Evolutionary conservation across 495 filamentous ascomycete species (phyloP).

Genomic region (Letharia lupina): DNA sequence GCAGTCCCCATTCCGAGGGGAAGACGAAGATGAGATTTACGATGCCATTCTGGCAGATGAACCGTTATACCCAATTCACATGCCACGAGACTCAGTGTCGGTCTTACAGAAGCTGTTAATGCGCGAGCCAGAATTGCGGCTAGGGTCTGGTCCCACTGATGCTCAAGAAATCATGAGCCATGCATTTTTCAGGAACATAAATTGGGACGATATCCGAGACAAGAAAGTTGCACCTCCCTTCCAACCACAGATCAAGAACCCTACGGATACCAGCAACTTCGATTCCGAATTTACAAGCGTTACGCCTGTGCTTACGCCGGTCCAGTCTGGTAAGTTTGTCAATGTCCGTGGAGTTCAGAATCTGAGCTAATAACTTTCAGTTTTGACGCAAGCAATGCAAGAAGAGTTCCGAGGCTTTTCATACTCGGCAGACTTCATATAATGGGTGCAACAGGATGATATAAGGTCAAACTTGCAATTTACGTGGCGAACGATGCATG

Average conservation of each 20-base stretch:
- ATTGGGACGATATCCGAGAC: conserved; percentile 97
- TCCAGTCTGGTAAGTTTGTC: conserved; percentile 77
- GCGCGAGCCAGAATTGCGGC: conserved; percentile 83
- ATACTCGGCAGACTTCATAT: conserved; percentile 70
- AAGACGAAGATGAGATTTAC: conserved; percentile 99
- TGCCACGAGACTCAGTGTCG: conserved; percentile 95
- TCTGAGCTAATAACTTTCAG: conserved; percentile 38
- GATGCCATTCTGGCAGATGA: conserved; percentile 98
- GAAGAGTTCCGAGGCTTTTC: conserved; percentile 99
- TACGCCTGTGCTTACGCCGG: conserved; percentile 92
- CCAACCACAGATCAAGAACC: conserved; percentile 74
- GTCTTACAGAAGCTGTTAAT: conserved; percentile 97
- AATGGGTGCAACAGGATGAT: conserved; percentile 14
- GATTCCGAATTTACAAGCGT: conserved; percentile 98
- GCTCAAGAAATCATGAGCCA: conserved; percentile 99
- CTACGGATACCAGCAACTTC: conserved; percentile 98
- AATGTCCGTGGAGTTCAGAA: conserved; percentile 7
- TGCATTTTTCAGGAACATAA: conserved; percentile 94
- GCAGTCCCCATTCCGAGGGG: conserved; percentile 96
- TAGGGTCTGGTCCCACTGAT: conserved; percentile 92
- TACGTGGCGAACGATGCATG: conserved; percentile 5
- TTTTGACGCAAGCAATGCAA: conserved; percentile 97
- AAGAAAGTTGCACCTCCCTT: conserved; percentile 88
- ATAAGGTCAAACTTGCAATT: conserved; percentile 2
- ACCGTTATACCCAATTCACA: conserved; percentile 96